phyloP scores from a whole-genome alignment of 768 basidiomycete species.

The Thelephora aurantiotincta region DNA sequence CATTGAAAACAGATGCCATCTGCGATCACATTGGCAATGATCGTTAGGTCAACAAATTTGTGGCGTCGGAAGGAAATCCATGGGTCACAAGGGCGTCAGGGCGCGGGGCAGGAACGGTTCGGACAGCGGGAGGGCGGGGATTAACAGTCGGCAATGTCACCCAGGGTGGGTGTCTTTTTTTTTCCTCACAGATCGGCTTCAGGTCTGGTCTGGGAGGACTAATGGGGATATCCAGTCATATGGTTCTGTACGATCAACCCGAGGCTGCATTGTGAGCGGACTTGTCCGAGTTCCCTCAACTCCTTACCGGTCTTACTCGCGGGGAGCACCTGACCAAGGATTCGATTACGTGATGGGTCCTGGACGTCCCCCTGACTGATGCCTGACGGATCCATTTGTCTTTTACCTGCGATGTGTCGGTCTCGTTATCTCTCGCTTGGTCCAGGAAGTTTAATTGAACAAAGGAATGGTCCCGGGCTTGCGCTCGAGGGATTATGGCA shows the following conservation, averaged over 20 bases:
- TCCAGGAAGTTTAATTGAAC: too few relatives aligned
- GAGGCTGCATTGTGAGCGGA: slow-evolving; percentile 61
- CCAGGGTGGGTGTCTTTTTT: slow-evolving; percentile 20
- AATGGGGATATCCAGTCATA: slow-evolving; percentile 36
- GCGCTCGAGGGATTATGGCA: too few relatives aligned
- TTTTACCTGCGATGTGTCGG: background rate
- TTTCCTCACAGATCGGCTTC: too few relatives aligned
- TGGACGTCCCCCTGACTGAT: slow-evolving; percentile 30
- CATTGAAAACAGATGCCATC: slow-evolving; percentile 19
- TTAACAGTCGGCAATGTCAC: slow-evolving; percentile 30
- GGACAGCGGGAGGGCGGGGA: slow-evolving; percentile 23
- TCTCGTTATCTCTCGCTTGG: background rate
- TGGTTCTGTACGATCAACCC: slow-evolving; percentile 87
- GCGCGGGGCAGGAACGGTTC: slow-evolving; percentile 26
- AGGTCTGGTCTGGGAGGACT: too few relatives aligned
- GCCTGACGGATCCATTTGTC: background rate
- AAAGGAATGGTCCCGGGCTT: too few relatives aligned
- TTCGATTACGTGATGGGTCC: slow-evolving; percentile 45
- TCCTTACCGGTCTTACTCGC: too few relatives aligned
- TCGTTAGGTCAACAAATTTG: slow-evolving; percentile 24
- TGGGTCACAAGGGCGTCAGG: slow-evolving; percentile 20
- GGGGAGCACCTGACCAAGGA: slow-evolving; percentile 23
- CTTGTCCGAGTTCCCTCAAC: background rate
- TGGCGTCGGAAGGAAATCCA: slow-evolving; percentile 14
- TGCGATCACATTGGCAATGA: slow-evolving; percentile 30